These are phyloP conservation scores for Penicillium canescens DNA, from an alignment of 495 filamentous ascomycete species.

Conservation along the genomic window DNA sequence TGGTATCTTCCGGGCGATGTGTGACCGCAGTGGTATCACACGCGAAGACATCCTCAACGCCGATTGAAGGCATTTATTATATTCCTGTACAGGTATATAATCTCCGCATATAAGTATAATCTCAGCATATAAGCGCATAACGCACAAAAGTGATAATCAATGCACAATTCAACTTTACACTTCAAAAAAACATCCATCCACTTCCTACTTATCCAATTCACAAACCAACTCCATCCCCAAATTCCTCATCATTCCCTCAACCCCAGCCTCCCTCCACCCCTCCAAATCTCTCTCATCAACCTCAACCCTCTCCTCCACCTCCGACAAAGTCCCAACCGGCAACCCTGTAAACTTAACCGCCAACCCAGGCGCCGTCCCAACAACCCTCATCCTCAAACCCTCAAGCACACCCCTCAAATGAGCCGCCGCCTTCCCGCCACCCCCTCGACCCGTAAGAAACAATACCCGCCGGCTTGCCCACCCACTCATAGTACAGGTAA, in stretches of 20 bases:
- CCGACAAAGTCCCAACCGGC: conserved; percentile 17
- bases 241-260: conserved; percentile 32
- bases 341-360: conserved; percentile 22
- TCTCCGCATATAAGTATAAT: neutral
- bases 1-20: conserved; percentile 89
- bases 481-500: conserved; percentile 61
- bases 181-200: too few species aligned
- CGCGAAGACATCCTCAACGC: conserved; percentile 57
- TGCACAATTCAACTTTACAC: too few species aligned
- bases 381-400: conserved; percentile 25
- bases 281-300: conserved; percentile 24
- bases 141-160: too few species aligned
- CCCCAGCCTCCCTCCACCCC: conserved; percentile 24
- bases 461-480: conserved; percentile 55
- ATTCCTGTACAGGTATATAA: neutral
- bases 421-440: conserved; percentile 42
- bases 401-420: conserved; percentile 21
- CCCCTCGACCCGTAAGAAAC: conserved; percentile 56
- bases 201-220: conserved; percentile 24
- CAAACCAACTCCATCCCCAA: conserved; percentile 32
- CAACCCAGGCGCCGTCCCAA: conserved; percentile 22
- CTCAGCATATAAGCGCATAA: neutral
- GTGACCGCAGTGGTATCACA: conserved; percentile 82
- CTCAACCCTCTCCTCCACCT: conserved; percentile 19
- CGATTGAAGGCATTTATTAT: conserved; percentile 7